A percentile compares a stretch with the other conserved stretches of the same genome.
phyloP scores from a whole-genome alignment of 2,329 filamentous ascomycete genomes.

The Sporothrix luriei region DNA sequence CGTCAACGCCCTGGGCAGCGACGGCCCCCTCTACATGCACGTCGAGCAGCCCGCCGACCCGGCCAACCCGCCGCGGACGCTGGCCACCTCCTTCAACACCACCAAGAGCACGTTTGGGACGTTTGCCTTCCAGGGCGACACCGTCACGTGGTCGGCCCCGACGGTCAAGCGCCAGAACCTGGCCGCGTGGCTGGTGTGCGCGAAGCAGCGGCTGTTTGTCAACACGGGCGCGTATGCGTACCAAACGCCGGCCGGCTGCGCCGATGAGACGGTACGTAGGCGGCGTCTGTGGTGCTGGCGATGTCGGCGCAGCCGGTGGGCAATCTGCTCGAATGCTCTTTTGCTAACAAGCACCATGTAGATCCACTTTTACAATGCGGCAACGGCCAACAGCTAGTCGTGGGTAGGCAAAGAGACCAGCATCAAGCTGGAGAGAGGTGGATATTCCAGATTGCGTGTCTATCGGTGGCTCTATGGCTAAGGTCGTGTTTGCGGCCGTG shows the following conservation, averaged over 20 bases:
- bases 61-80: slow-evolving; percentile 46
- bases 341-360: slow-evolving; percentile 35
- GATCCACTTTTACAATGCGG: slow-evolving; percentile 50
- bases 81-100: slow-evolving; percentile 55
- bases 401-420: too few relatives aligned
- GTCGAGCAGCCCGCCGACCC: slow-evolving; percentile 51
- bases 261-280: slow-evolving; percentile 56
- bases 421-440: too few relatives aligned
- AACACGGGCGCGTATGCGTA: slow-evolving; percentile 63
- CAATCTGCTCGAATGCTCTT: neutral
- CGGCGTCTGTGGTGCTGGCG: slow-evolving; percentile 11
- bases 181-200: slow-evolving; percentile 62
- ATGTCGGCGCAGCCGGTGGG: slow-evolving; percentile 36
- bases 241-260: slow-evolving; percentile 59
- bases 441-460: too few relatives aligned
- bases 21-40: slow-evolving; percentile 50
- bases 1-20: slow-evolving; percentile 51
- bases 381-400: slow-evolving; percentile 30
- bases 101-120: slow-evolving; percentile 57
- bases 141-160: slow-evolving; percentile 56
- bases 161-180: slow-evolving; percentile 56
- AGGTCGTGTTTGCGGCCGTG: too few relatives aligned
- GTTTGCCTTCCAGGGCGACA: slow-evolving; percentile 61
- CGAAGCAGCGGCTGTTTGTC: slow-evolving; percentile 55
- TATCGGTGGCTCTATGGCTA: too few relatives aligned